These are phyloP conservation scores for Myxozyma lipomycoides DNA, from an alignment of 805 yeast genomes.

Conservation along the genomic window DNA sequence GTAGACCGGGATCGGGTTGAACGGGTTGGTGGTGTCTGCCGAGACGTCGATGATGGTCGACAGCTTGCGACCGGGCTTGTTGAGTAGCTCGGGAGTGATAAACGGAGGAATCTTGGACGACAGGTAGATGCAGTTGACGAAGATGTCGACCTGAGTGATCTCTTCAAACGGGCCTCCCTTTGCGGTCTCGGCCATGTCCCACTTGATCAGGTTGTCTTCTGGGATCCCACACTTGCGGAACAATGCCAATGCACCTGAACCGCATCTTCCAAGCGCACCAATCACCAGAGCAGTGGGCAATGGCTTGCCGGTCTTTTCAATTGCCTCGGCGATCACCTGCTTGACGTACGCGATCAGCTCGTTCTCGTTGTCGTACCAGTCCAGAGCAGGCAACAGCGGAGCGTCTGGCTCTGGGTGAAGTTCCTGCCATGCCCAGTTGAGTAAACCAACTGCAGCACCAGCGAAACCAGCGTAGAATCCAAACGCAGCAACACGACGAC, in stretches of 20 bases:
- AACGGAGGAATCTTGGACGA: constrained; percentile 94
- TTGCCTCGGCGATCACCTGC: constrained; percentile 30
- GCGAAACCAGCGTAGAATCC: constrained; percentile 99
- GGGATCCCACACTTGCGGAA: constrained; percentile 83
- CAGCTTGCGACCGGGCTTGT: constrained; percentile 64
- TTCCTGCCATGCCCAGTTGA: constrained; percentile 93
- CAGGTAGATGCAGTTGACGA: constrained; percentile 92
- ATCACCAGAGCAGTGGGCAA: constrained; percentile 70
- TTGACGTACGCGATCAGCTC: constrained; percentile 70
- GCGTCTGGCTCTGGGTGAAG: constrained; percentile 53
- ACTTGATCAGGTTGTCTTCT: constrained; percentile 72
- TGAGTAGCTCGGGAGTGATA: constrained; percentile 63
- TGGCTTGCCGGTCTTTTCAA: constrained; percentile 49
- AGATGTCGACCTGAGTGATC: constrained; percentile 81
- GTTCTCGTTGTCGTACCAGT: constrained; percentile 77
- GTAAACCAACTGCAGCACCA: constrained; percentile 95
- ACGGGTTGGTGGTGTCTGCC: constrained; percentile 98
- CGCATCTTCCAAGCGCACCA: constrained; percentile 98
- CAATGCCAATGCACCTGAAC: constrained; percentile 90
- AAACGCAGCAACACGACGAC: constrained; percentile 98
- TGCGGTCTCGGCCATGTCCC: constrained; percentile 98
- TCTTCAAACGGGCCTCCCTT: constrained; percentile 96
- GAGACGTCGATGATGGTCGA: constrained; percentile 95
- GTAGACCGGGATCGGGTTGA: constrained; percentile 96
- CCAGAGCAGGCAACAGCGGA: constrained; percentile 58